Base-by-base conservation (phyloP, 2,329 filamentous ascomycete species). In the Fusarium heterosporum region DNA sequence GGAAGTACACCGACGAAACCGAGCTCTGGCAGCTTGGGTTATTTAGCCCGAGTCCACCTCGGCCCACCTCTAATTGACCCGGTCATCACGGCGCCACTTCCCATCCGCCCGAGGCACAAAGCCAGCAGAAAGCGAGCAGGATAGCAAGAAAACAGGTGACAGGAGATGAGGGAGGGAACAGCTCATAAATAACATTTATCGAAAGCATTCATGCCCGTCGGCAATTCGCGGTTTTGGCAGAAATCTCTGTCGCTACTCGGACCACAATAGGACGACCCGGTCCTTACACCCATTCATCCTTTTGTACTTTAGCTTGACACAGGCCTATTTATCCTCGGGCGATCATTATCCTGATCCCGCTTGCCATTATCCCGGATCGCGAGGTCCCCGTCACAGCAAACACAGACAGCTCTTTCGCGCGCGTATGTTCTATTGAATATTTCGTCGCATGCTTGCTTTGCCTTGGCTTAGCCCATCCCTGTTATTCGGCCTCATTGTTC, bases 281-380 rank as follows among this genome's bases (percentile, higher is more conserved):
- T 29, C 34, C 34, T n/a, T 49, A 48, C 34, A 66, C 47, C 46
- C 49, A 62, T 62, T 25, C 38, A 36, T 46, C 32, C 29, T 40
- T 61, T 26, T 45, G 30, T 55, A 55, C 59, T 58, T 64, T 53
- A 61, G 58, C 54, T 34, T 34, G 26, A 52, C 43, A n/a, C 45
- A 58, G 50, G 39, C 61, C 61, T 68, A 60, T 69, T 66, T 49
- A 53, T 38, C 66, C 66, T 68, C 66, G 66, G 66, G 65, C 40
- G 56, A 68, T 69, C 56, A 62, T 66, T 53, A 52, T 68, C 66
- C 66, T 69, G 52, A 49, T 68, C 66, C 61, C 66, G 66, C 66
- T 64, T 54, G 59, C 46, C 39, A 69, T 68, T 68, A 32, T 63
- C 65, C 66, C 66, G 65, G 66, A 68, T 55, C 65, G 66, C 66